Evolutionary conservation across 345 rosid species (phyloP).

Genomic region (Brassica rapa): DNA sequence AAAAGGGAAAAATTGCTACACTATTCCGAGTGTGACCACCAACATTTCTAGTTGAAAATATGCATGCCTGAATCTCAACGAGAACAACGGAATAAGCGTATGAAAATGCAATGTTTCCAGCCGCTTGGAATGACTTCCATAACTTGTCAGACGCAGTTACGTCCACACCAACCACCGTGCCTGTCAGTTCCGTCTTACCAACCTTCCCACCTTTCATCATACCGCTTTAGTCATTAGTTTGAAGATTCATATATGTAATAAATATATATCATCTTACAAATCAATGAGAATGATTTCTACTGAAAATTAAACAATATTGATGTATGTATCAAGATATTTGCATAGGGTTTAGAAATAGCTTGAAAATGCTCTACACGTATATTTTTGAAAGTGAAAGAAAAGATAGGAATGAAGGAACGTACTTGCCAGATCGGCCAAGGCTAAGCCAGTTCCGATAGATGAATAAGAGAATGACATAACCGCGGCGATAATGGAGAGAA

Average conservation of each 20-base stretch:
- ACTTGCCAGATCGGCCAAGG: slow-evolving; percentile 57
- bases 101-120: slow-evolving; percentile 86
- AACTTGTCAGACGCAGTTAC: slow-evolving; percentile 72
- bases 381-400: neutral
- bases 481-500: slow-evolving; percentile 80
- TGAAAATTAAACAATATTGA: neutral
- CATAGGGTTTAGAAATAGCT: neutral
- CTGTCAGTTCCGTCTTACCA: slow-evolving; percentile 57
- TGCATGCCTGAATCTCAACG: slow-evolving; percentile 72
- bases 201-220: slow-evolving; percentile 41
- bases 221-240: slow-evolving; percentile 10
- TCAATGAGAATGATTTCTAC: neutral
- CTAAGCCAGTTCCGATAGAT: slow-evolving; percentile 71
- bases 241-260: neutral
- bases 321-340: neutral
- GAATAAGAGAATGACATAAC: slow-evolving; percentile 89
- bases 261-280: too few species aligned
- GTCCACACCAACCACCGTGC: slow-evolving; percentile 61
- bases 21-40: neutral
- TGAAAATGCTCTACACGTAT: neutral
- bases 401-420: neutral
- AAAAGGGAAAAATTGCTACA: neutral
- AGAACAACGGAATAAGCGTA: slow-evolving; percentile 75
- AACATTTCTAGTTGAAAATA: neutral
- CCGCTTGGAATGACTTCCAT: slow-evolving; percentile 73